Base-by-base conservation (phyloP, 768 basidiomycete genomes). In the Jaapia argillacea region DNA sequence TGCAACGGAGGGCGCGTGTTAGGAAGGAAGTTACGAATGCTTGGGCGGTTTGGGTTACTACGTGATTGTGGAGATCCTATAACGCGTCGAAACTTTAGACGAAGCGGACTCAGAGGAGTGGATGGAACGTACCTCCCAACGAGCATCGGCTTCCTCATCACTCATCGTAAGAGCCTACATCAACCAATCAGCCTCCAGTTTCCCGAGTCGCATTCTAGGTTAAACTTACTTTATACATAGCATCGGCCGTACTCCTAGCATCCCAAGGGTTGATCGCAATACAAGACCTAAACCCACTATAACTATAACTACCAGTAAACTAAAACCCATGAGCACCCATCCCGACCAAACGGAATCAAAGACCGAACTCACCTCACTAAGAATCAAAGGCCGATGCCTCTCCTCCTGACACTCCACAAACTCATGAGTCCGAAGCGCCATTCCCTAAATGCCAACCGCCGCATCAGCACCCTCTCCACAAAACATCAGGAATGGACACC, bases 201-300 rank as follows among this genome's bases (percentile, higher is more conserved):
- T 42, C 27, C 6, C 4, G 6, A 6, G 2, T 20, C 31, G 36
- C 10, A 16, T 18, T 13, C 16, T 4, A 1, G 10, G 6, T n/a
- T 4, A n/a, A 10, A 24, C 52, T 42, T 27, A 56, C 60, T 47
- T 77, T 74, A 40, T 77, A 49, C 50, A 92, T 90, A 2, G 88
- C 89, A 23, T 78, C 68, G 0, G 90, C 85, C 2, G 90, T 90
- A n/a, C 80, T 82, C 23, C 85, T 74, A 28, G 74, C 75, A 51
- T 89, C 86, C 75, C 85, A 91, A 1, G 88, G 89, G 55, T 91
- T 91, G 58, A 91, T 71, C 10, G 83, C 79, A 37, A 91, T 85
- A 50, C 87, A 91, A 10, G 82, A 85, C 31, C 88, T 68, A 66
- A 92, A 92, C 12, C 89, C 88, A 38, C 80, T 82, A 55, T 87